Conservation (phyloP, 179 eudicot species). For the Silene vulgaris region DNA sequence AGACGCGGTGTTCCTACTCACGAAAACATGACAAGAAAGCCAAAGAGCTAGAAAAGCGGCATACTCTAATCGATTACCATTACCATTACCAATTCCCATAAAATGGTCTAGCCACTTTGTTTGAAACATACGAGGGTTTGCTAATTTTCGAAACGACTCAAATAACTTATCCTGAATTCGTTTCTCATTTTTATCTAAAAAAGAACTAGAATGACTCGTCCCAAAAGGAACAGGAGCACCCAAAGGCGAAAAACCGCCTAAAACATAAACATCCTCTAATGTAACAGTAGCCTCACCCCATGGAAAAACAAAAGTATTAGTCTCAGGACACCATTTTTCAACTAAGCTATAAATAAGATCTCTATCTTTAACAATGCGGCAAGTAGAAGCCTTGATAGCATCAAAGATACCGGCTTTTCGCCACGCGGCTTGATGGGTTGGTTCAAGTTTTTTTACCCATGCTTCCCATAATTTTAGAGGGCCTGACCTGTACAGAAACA, state of each 20-base stretch:
- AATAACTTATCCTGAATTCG: conserved; percentile 6
- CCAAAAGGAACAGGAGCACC: not conserved
- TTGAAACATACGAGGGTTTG: not conserved
- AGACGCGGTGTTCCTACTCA: not conserved
- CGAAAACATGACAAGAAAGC: conserved; percentile 40
- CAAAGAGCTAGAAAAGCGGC: conserved; percentile 39
- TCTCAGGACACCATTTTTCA: too few species aligned
- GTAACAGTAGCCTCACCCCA: not conserved
- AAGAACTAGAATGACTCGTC: too few species aligned
- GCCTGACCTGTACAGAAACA: not conserved
- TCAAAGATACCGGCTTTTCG: conserved; percentile 18
- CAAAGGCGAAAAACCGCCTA: conserved; percentile 18
- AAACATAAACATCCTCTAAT: conserved; percentile 19
- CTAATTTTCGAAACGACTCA: not conserved
- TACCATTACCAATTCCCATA: conserved; percentile 19
- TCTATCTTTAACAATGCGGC: not conserved
- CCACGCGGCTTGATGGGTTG: conserved; percentile 17
- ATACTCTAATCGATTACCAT: conserved; percentile 29
- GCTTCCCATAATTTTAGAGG: not conserved
- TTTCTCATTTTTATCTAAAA: not conserved
- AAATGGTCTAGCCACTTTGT: conserved; percentile 23
- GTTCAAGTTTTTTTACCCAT: not conserved
- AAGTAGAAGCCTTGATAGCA: not conserved
- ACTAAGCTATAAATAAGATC: too few species aligned
- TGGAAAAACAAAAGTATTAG: too few species aligned